Evolutionary conservation across 768 basidiomycete species (phyloP), one percentile per base, ranked within the genome.

Genomic region (Kwoniella dejecticola): DNA sequence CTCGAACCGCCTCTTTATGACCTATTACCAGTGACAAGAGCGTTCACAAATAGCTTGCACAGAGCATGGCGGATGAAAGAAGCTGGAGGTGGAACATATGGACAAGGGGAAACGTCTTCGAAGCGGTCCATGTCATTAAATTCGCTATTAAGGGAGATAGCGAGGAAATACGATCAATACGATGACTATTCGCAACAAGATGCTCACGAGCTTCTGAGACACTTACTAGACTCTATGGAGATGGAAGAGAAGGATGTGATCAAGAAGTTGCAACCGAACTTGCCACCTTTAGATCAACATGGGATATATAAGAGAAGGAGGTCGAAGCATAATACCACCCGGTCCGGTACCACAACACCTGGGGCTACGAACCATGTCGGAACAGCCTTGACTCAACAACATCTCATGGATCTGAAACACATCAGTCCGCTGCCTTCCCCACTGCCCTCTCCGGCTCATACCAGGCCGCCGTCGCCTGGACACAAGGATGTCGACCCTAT

Each of bases 111-210:
- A 48, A 63, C 62, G 3, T 52, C 62, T 0, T 66, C 65, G 15
- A 65, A 59, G 11, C 52, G 71, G 42, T 57, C 58, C n/a, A 70
- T 79, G 69, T 62, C 63, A n/a, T 57, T 79, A 13, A 60, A 71
- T 13, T 57, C 59, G 6, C 72, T 95, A 40, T 79, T 95, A 17
- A 75, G 82, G 27, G 83, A 84, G 11, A 81, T 96, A 15, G 89
- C 91, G 2, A 82, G 82, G 68, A 96, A 95, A 79, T 89, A 94
- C 75, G 91, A 92, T 66, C 93, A 98, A 71, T 98, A 96, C 71
- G 85, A 90, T 45, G 93, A 94, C 73, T 94, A 93, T 77, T 86
- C 89, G 7, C 94, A 98, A 77, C 94, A 96, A 77, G 94, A 98
- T 73, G 91, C 93, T 23, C 94, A 96, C 76, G 94, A 98, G 80